phyloP scores from a whole-genome alignment of 1,284 basidiomycete species.

The Paramarasmius palmivorus region DNA sequence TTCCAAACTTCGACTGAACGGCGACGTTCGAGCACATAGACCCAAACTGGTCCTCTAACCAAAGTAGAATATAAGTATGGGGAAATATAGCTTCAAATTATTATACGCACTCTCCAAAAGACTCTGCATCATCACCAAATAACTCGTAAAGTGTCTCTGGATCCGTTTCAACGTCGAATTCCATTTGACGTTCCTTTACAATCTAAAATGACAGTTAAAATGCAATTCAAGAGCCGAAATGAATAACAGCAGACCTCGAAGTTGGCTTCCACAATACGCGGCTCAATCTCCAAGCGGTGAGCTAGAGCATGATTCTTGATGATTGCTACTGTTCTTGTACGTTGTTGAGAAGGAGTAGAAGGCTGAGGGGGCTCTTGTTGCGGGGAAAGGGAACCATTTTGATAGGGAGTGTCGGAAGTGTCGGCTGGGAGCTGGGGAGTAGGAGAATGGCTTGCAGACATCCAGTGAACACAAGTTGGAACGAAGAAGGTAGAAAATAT shows the following conservation, averaged over 20 bases:
- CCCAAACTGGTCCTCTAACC: slow-evolving; percentile 77
- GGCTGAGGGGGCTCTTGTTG: slow-evolving; percentile 22
- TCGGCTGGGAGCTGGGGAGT: slow-evolving; percentile 2
- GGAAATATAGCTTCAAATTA: slow-evolving; percentile 7
- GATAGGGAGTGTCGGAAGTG: slow-evolving; percentile 12
- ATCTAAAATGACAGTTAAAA: slow-evolving; percentile 45
- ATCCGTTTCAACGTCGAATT: slow-evolving; percentile 77
- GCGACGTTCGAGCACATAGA: slow-evolving; percentile 79
- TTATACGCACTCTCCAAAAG: slow-evolving; percentile 67
- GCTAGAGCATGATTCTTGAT: slow-evolving; percentile 74
- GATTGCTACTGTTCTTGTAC: slow-evolving; percentile 73
- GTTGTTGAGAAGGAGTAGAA: slow-evolving; percentile 7
- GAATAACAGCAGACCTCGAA: slow-evolving; percentile 59
- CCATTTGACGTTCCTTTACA: slow-evolving; percentile 81
- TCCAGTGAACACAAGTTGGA: neutral
- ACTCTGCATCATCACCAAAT: slow-evolving; percentile 73
- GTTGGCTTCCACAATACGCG: slow-evolving; percentile 69
- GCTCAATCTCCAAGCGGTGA: slow-evolving; percentile 74
- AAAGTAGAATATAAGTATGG: slow-evolving; percentile 6
- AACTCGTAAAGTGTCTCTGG: slow-evolving; percentile 74
- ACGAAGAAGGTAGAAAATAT: neutral
- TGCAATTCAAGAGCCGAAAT: slow-evolving; percentile 3
- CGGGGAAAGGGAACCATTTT: slow-evolving; percentile 16
- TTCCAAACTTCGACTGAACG: slow-evolving; percentile 76
- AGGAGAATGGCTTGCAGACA: slow-evolving; percentile 1